Evolutionary conservation across 192 early-diverging fungal species (phyloP).

Genomic region (Entomortierella parvispora): DNA sequence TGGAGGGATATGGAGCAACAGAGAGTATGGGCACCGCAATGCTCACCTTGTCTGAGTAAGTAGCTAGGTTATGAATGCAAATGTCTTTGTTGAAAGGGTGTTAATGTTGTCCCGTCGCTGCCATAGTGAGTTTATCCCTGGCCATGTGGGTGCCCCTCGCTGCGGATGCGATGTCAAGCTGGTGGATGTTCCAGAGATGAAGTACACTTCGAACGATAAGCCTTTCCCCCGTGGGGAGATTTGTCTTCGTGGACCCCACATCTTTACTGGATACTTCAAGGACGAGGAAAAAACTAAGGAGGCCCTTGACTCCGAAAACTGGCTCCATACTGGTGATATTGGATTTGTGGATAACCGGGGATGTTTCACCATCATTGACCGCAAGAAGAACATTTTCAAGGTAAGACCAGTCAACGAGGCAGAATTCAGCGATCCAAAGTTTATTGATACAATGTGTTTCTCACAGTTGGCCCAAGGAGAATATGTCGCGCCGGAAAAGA

Average conservation of each 20-base stretch:
- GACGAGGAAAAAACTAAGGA: constrained; percentile 80
- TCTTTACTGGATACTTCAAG: constrained; percentile 86
- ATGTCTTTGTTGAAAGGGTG: neutral
- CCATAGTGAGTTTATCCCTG: constrained; percentile 72
- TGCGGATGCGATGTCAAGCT: constrained; percentile 74
- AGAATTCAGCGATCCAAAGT: too few relatives aligned
- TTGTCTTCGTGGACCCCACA: constrained; percentile 72
- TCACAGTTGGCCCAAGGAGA: constrained; percentile 70
- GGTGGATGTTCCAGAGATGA: constrained; percentile 87
- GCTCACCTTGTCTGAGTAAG: constrained; percentile 43
- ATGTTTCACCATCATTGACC: constrained; percentile 78
- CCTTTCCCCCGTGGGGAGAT: constrained; percentile 90
- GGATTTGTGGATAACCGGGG: constrained; percentile 74
- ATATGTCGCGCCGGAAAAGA: constrained; percentile 91
- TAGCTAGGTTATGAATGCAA: neutral
- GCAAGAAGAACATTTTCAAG: constrained; percentile 86
- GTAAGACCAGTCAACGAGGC: constrained; percentile 1
- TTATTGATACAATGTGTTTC: neutral
- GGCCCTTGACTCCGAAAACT: constrained; percentile 79
- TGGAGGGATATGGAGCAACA: constrained; percentile 65
- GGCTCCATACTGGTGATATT: constrained; percentile 88
- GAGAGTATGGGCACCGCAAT: constrained; percentile 46
- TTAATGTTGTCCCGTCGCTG: neutral
- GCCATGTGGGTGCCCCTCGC: constrained; percentile 79
- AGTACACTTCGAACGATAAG: constrained; percentile 76